A percentile compares a stretch with the other conserved stretches of the same genome.
Conservation (phyloP, 306 rosid species). For the Senna tora region DNA sequence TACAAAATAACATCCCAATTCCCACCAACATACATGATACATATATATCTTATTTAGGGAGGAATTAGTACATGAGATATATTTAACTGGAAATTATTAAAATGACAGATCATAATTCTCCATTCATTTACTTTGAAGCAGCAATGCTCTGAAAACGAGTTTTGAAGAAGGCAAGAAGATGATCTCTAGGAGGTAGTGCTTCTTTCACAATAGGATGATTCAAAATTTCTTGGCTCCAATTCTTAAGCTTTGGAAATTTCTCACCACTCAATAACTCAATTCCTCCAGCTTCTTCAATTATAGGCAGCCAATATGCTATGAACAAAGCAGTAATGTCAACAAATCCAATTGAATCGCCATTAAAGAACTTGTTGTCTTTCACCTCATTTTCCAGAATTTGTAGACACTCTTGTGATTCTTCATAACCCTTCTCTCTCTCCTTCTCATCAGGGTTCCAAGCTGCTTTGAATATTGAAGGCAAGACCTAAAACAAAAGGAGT, state of each 20-base stretch:
- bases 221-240: constrained; percentile 53
- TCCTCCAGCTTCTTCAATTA: constrained; percentile 47
- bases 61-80: too few relatives aligned
- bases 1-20: too few relatives aligned
- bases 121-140: constrained; percentile 29
- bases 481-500: constrained; percentile 5
- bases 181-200: constrained; percentile 41
- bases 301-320: constrained; percentile 56
- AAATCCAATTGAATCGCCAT: constrained; percentile 40
- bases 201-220: constrained; percentile 45
- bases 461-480: constrained; percentile 26
- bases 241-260: constrained; percentile 47
- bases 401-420: constrained; percentile 41
- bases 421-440: constrained; percentile 42
- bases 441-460: constrained; percentile 21
- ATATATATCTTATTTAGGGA: too few relatives aligned
- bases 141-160: constrained; percentile 1
- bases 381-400: constrained; percentile 51
- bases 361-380: constrained; percentile 41
- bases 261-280: constrained; percentile 39
- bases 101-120: neutral
- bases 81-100: neutral
- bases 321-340: constrained; percentile 53
- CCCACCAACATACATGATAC: neutral
- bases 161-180: constrained; percentile 33